These are phyloP conservation scores for Discostella stelligeroides DNA, from an alignment of 108 stramenopile species.

Conservation along the genomic window DNA sequence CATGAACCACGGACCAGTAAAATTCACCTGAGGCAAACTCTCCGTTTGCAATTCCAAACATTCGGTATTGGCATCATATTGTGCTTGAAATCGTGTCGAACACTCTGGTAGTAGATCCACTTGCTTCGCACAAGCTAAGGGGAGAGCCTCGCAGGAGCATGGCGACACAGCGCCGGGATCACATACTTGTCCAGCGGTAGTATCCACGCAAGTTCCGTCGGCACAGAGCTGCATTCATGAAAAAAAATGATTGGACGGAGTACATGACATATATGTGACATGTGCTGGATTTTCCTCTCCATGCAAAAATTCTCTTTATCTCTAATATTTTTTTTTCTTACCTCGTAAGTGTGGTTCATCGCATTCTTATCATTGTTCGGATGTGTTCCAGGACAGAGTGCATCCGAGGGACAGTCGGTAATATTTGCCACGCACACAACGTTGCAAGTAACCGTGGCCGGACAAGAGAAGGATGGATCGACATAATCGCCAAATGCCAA, in stretches of 20 bases:
- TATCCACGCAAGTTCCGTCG: slow-evolving; percentile 47
- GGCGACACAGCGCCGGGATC: slow-evolving; percentile 39
- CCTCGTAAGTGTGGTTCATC: not conserved
- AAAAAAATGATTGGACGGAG: too few species aligned
- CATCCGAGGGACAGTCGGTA: slow-evolving; percentile 47
- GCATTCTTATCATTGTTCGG: too few species aligned
- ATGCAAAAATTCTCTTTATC: too few species aligned
- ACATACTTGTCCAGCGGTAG: slow-evolving; percentile 18
- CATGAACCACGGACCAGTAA: slow-evolving; percentile 40
- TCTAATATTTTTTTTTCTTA: too few species aligned
- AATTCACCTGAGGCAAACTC: slow-evolving; percentile 29
- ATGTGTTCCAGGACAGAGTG: slow-evolving; percentile 18
- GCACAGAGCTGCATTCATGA: slow-evolving; percentile 45
- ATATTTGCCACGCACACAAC: slow-evolving; percentile 50
- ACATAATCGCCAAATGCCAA: slow-evolving; percentile 54
- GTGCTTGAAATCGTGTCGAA: slow-evolving; percentile 8
- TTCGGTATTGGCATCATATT: slow-evolving; percentile 23
- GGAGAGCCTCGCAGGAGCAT: slow-evolving; percentile 28
- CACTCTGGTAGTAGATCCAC: slow-evolving; percentile 28
- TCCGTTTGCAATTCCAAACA: slow-evolving; percentile 30
- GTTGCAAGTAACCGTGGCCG: slow-evolving; percentile 55
- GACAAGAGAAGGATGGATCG: slow-evolving; percentile 54
- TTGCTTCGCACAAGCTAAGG: slow-evolving; percentile 32
- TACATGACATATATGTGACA: too few species aligned
- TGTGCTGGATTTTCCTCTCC: too few species aligned